Evolutionary conservation across 257 asterid genomes (phyloP).

Genomic region (Avicennia marina): DNA sequence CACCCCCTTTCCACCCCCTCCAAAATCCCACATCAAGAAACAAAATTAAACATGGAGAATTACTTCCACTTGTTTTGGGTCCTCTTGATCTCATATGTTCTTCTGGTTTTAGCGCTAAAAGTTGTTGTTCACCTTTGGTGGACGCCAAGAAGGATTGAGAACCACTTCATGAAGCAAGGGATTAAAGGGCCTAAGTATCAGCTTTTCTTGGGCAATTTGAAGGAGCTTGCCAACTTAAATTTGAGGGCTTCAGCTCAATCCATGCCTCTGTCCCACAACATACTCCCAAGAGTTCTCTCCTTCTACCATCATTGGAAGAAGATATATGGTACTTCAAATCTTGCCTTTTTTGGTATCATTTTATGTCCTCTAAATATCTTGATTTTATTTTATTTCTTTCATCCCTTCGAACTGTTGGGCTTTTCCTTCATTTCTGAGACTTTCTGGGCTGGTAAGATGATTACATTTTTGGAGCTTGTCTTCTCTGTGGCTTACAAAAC

Average conservation of each 20-base stretch:
- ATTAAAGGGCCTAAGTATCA: conserved; percentile 72
- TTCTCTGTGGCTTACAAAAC: no score
- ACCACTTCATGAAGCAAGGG: conserved; percentile 66
- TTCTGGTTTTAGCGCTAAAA: conserved; percentile 29
- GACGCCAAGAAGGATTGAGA: conserved; percentile 60
- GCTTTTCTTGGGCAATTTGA: conserved; percentile 69
- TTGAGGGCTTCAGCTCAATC: conserved; percentile 54
- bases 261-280: conserved; percentile 73
- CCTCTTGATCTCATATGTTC: conserved; percentile 39
- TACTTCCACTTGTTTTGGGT: conserved; percentile 35
- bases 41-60: conserved; percentile 27
- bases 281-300: conserved; percentile 84
- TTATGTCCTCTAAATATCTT: not conserved
- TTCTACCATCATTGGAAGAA: conserved; percentile 94
- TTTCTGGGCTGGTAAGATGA: no score
- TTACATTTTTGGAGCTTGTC: no score
- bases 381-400: not conserved
- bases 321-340: conserved; percentile 48
- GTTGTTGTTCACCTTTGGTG: conserved; percentile 55
- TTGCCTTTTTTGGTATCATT: not conserved
- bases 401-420: no score
- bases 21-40: conserved; percentile 5
- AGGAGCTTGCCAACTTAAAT: conserved; percentile 61
- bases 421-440: no score
- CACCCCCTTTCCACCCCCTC: conserved; percentile 11